phyloP scores from a whole-genome alignment of 257 asterid genomes.

The Craterostigma plantagineum region DNA sequence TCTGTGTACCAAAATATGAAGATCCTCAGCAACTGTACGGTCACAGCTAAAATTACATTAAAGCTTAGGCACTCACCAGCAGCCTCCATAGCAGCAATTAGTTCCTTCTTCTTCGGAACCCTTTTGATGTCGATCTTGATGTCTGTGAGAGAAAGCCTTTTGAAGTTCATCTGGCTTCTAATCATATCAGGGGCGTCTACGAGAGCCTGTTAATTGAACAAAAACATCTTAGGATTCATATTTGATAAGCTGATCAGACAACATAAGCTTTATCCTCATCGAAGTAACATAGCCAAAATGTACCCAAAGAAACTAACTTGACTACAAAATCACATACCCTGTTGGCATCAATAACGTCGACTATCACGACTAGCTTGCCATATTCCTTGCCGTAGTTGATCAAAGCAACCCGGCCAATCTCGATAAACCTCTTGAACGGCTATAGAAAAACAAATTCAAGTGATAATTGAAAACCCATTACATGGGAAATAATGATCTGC shows the following conservation, averaged over 20 bases:
- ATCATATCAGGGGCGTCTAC: slow-evolving; percentile 93
- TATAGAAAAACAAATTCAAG: slow-evolving; percentile 7
- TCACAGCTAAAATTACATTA: no score
- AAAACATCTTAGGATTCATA: not conserved
- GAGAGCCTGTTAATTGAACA: slow-evolving; percentile 37
- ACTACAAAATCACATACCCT: slow-evolving; percentile 21
- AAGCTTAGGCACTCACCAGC: slow-evolving; percentile 39
- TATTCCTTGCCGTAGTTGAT: slow-evolving; percentile 83
- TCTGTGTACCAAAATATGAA: slow-evolving; percentile 18
- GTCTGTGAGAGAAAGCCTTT: slow-evolving; percentile 80
- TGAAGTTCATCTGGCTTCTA: slow-evolving; percentile 80
- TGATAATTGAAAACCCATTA: no score
- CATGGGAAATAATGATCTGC: no score
- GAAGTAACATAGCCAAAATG: not conserved
- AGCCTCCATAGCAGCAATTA: slow-evolving; percentile 88
- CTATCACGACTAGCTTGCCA: slow-evolving; percentile 79
- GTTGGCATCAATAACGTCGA: slow-evolving; percentile 78
- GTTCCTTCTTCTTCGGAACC: slow-evolving; percentile 66
- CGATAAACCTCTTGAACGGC: slow-evolving; percentile 96
- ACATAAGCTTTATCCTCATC: not conserved
- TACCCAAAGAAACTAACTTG: not conserved
- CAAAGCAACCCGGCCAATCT: slow-evolving; percentile 85
- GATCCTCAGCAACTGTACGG: not conserved
- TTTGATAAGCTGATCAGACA: not conserved
- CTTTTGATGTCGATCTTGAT: slow-evolving; percentile 78